phyloP scores from a whole-genome alignment of 768 basidiomycete species.

The Naganishia randhawae region DNA sequence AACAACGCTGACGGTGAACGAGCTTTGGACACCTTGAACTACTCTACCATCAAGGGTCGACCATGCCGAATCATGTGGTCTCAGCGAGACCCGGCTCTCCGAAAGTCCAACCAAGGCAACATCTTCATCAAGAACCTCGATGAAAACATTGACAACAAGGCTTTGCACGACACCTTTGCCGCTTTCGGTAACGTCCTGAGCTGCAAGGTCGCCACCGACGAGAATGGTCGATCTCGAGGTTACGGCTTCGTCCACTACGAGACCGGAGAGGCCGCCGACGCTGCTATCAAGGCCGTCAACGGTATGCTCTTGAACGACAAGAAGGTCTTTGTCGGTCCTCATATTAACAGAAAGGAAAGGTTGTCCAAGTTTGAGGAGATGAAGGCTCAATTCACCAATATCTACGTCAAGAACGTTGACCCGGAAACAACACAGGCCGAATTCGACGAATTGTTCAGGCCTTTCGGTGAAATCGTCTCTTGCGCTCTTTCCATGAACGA shows the following conservation, averaged over 20 bases:
- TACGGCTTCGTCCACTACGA: constrained; percentile 99
- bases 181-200: constrained; percentile 98
- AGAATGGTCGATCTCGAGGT: constrained; percentile 89
- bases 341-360: constrained; percentile 97
- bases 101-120: constrained; percentile 99
- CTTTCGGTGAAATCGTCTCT: constrained; percentile 80
- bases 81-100: constrained; percentile 97
- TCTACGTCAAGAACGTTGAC: constrained; percentile 97
- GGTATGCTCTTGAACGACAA: constrained; percentile 99
- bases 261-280: constrained; percentile 90
- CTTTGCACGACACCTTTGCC: constrained; percentile 98
- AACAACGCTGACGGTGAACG: constrained; percentile 96
- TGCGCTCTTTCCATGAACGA: constrained; percentile 79
- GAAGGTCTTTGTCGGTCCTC: constrained; percentile 96
- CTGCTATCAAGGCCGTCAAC: constrained; percentile 96
- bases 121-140: constrained; percentile 99
- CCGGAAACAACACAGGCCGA: constrained; percentile 74
- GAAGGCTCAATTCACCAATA: constrained; percentile 94
- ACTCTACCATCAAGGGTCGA: constrained; percentile 96
- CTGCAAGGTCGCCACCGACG: constrained; percentile 97
- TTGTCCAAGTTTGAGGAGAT: constrained; percentile 98
- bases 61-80: constrained; percentile 99
- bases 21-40: constrained; percentile 97
- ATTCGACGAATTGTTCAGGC: constrained; percentile 73
- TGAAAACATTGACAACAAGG: constrained; percentile 97